Evolutionary conservation across 805 yeast species (phyloP).

Genomic region (Hanseniaspora jakobsenii): DNA sequence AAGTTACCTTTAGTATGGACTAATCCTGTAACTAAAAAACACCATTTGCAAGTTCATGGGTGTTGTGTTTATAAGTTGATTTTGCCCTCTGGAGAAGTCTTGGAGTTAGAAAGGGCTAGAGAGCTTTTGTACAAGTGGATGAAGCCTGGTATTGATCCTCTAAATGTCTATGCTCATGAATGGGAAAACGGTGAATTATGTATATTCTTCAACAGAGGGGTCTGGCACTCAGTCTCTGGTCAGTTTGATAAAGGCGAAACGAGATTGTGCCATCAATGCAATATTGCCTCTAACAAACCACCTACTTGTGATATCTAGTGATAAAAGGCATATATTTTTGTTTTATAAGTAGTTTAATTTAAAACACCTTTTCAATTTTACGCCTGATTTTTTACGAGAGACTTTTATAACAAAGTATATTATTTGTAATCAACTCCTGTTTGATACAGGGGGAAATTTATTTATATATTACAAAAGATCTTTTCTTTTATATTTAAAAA

Average conservation of each 20-base stretch:
- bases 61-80: conserved; percentile 64
- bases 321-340: too few relatives aligned
- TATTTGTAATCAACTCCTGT: too few relatives aligned
- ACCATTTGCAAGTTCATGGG: conserved; percentile 78
- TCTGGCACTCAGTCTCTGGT: conserved; percentile 86
- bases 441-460: too few relatives aligned
- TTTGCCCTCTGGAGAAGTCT: conserved; percentile 43
- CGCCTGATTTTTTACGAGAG: too few relatives aligned
- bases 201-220: conserved; percentile 77
- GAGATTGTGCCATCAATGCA: conserved; percentile 87
- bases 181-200: conserved; percentile 81
- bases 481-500: too few relatives aligned
- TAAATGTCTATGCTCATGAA: conserved; percentile 62
- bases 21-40: conserved; percentile 72
- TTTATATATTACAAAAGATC: too few relatives aligned
- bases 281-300: too few relatives aligned
- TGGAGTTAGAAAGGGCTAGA: conserved; percentile 64
- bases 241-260: conserved; percentile 68
- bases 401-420: too few relatives aligned
- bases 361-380: too few relatives aligned
- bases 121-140: conserved; percentile 56
- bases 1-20: conserved; percentile 83
- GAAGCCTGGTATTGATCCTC: conserved; percentile 76
- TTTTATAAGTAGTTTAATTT: too few relatives aligned
- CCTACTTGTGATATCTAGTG: too few relatives aligned